phyloP scores from a whole-genome alignment of 495 filamentous ascomycete species.

The Aspergillus indologenus region DNA sequence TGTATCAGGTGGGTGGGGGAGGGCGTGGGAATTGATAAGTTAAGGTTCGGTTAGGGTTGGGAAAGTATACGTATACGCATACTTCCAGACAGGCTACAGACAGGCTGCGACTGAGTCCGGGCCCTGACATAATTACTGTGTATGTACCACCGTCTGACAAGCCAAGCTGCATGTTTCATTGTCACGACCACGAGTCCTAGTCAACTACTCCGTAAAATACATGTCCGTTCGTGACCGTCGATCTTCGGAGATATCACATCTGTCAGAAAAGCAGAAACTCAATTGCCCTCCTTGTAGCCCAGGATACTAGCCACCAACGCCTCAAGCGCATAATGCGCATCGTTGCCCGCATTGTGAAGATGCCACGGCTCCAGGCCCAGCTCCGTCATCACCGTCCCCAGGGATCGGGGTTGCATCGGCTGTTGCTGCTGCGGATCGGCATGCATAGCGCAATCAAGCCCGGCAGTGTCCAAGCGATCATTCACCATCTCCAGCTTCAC shows the following conservation, averaged over 20 bases:
- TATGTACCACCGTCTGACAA: too few species aligned
- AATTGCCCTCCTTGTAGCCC: conserved; percentile 22
- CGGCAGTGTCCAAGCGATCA: conserved; percentile 65
- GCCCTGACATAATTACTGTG: too few species aligned
- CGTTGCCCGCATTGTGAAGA: conserved; percentile 93
- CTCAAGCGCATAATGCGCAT: conserved; percentile 80
- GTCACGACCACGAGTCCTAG: too few species aligned
- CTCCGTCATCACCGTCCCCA: conserved; percentile 60
- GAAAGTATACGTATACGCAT: too few species aligned
- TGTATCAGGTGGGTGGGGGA: not conserved
- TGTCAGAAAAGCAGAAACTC: not conserved
- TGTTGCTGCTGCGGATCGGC: conserved; percentile 56
- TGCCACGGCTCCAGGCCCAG: conserved; percentile 60
- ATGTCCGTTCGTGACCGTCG: too few species aligned
- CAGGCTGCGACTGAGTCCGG: too few species aligned
- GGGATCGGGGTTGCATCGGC: conserved; percentile 39
- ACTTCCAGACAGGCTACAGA: too few species aligned
- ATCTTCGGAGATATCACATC: not conserved
- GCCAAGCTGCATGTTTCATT: too few species aligned
- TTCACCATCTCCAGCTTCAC: conserved; percentile 40
- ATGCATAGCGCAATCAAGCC: conserved; percentile 33
- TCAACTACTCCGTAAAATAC: too few species aligned
- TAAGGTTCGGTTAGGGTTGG: not conserved
- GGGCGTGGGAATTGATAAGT: too few species aligned
- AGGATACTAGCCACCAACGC: conserved; percentile 64